Conservation (phyloP, 2,329 filamentous ascomycete species). For the Fusarium sp. region DNA sequence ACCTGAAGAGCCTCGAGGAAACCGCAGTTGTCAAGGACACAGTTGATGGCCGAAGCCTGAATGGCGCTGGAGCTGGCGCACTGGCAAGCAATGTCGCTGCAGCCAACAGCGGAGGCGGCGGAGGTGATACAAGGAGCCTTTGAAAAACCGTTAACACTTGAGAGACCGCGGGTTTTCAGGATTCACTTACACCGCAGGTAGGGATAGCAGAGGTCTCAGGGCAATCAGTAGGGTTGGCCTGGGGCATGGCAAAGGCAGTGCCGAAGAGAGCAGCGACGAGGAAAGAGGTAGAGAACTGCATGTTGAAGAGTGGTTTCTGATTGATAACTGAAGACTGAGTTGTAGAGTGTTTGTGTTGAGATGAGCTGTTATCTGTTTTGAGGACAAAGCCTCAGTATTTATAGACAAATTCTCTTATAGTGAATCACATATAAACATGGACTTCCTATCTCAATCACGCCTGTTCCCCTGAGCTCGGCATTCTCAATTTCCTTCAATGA, state of each 20-base stretch:
- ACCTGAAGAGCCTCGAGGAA: slow-evolving; percentile 13
- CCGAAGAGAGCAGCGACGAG: slow-evolving; percentile 17
- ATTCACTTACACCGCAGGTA: slow-evolving; percentile 26
- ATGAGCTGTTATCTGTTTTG: neutral
- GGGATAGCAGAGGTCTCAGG: slow-evolving; percentile 33
- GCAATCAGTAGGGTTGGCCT: slow-evolving; percentile 24
- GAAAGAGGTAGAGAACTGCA: slow-evolving; percentile 25
- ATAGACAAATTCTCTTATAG: neutral
- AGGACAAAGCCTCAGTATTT: neutral
- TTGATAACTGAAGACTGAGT: neutral
- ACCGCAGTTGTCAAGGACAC: slow-evolving; percentile 30
- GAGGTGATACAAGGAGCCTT: slow-evolving; percentile 31
- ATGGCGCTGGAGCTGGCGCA: slow-evolving; percentile 25
- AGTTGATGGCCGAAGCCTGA: slow-evolving; percentile 27
- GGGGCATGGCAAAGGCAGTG: slow-evolving; percentile 20
- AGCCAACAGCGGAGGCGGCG: slow-evolving; percentile 28
- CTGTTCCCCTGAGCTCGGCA: neutral
- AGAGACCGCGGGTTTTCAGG: no score
- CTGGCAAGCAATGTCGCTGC: slow-evolving; percentile 27
- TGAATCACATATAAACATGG: neutral
- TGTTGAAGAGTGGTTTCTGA: neutral
- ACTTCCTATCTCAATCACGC: neutral
- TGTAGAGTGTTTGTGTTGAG: neutral
- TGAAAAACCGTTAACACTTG: neutral
- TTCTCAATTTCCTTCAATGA: neutral